Base-by-base conservation (phyloP, 352 stramenopile genomes). In the Globisporangium irregulare region DNA sequence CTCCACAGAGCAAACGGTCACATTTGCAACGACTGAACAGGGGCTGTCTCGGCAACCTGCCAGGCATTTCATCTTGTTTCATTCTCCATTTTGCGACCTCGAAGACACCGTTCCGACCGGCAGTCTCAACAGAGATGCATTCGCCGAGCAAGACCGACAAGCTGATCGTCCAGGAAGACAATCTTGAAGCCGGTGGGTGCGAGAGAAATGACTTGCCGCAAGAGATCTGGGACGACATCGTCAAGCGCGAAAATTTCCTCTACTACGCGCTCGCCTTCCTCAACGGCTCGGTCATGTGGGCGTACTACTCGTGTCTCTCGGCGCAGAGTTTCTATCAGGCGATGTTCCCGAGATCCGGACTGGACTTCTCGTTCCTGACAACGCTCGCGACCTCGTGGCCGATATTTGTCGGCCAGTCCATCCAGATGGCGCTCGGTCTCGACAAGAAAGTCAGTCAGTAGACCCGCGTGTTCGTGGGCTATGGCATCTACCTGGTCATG, bases 231-330 rank as follows among this genome's bases (percentile, higher is more conserved):
- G 72, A 88, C 50, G 79, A 91, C 55, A 78, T 91, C 48, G 59
- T 78, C 60, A 63, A 80, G 68, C 75, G 87, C 65, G 72, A 83
- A 59, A 58, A 62, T 22, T 80, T 73, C 27, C 81, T 93, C 55
- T 91, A 88, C 76, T 87, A 75, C 60, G 76, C 73, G 67, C 72
- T 91, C 74, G 82, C 86, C 71, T 90, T 90, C 70, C 70, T 93
- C 5, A 90, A 90, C 54, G 81, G 73, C 24, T 84, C 85, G 1
- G 81, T 90, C 34, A 72, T 93, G 29, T 93, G 85, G 82, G 79
- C 81, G 20, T 91, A 87, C 74, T 90, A 89, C 68, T 90, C 81
- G 72, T 93, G 82, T 58, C 69, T 93, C 50, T 90, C 81, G 56
- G 81, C 81, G 0, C 81, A 91, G 25, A 76, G 89, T 61, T 93